Evolutionary conservation across 2,329 filamentous ascomycete genomes (phyloP).

Genomic region (Aspergillus aculeatus): DNA sequence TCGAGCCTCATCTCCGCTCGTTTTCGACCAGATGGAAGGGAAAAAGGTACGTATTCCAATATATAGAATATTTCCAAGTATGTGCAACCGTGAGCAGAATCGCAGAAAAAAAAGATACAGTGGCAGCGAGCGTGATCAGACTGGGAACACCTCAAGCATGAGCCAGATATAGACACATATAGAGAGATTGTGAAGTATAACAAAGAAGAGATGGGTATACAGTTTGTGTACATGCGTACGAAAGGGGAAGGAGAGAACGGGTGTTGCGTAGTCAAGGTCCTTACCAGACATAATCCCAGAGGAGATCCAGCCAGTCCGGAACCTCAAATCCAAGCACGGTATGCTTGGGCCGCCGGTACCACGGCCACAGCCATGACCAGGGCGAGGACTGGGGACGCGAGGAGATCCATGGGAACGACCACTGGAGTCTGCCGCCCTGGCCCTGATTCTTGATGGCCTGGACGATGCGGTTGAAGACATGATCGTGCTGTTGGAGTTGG

Average conservation of each 20-base stretch:
- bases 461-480: constrained; percentile 38
- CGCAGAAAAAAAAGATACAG: not conserved
- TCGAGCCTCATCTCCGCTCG: no score
- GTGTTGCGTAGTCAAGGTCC: not conserved
- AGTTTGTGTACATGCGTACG: not conserved
- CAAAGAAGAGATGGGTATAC: not conserved
- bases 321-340: constrained; percentile 16
- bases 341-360: constrained; percentile 14
- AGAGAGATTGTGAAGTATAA: not conserved
- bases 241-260: not conserved
- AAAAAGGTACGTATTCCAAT: not conserved
- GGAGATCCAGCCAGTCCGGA: constrained; percentile 2
- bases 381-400: constrained; percentile 5
- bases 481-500: constrained; percentile 26
- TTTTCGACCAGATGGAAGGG: no score
- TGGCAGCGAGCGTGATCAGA: not conserved
- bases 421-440: constrained; percentile 12
- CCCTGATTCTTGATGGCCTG: constrained; percentile 31
- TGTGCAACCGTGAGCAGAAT: not conserved
- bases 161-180: not conserved
- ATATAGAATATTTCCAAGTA: not conserved
- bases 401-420: constrained; percentile 10
- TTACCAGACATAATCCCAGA: not conserved
- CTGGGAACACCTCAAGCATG: no score
- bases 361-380: constrained; percentile 28